Conservation (phyloP, 2,329 filamentous ascomycete genomes). For the Chaetomium olivaceum region DNA sequence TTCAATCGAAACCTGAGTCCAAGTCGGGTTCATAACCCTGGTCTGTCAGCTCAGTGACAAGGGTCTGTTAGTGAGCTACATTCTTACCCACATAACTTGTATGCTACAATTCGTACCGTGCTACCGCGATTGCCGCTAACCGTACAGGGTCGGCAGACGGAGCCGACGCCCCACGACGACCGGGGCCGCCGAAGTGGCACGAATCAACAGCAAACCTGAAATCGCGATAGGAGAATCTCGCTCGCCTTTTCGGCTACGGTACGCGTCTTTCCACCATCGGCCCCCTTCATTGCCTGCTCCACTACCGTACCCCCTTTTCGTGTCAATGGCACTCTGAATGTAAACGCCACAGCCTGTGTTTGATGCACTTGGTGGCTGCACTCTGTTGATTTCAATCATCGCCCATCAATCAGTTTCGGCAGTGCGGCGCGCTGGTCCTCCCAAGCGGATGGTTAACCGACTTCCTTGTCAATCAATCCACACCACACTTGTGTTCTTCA, state of each 20-base stretch:
- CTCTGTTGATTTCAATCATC: constrained; percentile 8
- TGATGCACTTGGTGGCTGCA: background rate
- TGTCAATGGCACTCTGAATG: constrained; percentile 10
- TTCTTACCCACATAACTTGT: background rate
- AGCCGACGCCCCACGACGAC: constrained; percentile 23
- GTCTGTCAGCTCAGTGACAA: background rate
- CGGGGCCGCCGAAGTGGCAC: constrained; percentile 22
- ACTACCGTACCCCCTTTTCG: constrained; percentile 15
- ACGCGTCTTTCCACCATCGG: constrained; percentile 31
- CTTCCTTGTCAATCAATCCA: constrained; percentile 4
- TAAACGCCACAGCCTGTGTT: constrained; percentile 12
- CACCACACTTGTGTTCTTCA: background rate
- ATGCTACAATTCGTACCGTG: constrained; percentile 17
- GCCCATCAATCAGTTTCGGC: background rate
- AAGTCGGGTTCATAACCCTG: background rate
- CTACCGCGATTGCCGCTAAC: constrained; percentile 32
- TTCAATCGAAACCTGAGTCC: background rate
- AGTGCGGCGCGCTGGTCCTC: background rate
- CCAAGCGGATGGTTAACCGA: background rate
- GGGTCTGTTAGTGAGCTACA: constrained; percentile 25
- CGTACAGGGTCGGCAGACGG: constrained; percentile 22
- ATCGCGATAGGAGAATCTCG: constrained; percentile 28
- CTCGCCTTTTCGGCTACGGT: constrained; percentile 28
- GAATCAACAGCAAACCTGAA: constrained; percentile 20
- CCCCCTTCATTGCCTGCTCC: constrained; percentile 22